Evolutionary conservation across 2,329 filamentous ascomycete genomes (phyloP).

Genomic region (Venturia aucupariae): DNA sequence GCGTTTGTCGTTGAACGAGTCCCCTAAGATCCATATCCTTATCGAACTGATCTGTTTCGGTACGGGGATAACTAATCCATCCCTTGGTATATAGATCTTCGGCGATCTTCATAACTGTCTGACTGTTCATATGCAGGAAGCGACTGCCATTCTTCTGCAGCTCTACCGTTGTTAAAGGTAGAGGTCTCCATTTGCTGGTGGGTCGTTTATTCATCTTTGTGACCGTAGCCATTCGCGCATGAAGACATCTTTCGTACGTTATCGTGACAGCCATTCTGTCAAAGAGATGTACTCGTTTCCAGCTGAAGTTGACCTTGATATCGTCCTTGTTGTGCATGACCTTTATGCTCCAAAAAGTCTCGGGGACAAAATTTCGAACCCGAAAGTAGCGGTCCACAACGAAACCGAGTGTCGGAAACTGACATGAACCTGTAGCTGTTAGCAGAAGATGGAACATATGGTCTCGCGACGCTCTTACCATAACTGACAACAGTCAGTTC

Average conservation of each 20-base stretch:
- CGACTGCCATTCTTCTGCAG: conserved; percentile 90
- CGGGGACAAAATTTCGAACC: conserved; percentile 87
- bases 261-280: conserved; percentile 74
- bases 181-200: conserved; percentile 85
- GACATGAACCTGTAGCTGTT: conserved; percentile 62
- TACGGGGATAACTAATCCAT: conserved; percentile 95
- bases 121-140: conserved; percentile 82
- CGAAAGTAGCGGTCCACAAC: conserved; percentile 94
- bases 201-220: conserved; percentile 82
- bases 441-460: conserved; percentile 18
- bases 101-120: conserved; percentile 77
- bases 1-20: conserved; percentile 75
- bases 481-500: conserved; percentile 62
- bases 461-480: conserved; percentile 42
- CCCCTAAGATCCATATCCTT: conserved; percentile 73
- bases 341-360: conserved; percentile 88
- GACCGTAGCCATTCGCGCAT: conserved; percentile 67
- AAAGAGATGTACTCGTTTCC: conserved; percentile 75
- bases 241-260: conserved; percentile 76
- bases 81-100: conserved; percentile 87
- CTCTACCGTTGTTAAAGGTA: conserved; percentile 92
- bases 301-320: conserved; percentile 74
- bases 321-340: conserved; percentile 68
- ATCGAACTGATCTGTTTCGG: conserved; percentile 94
- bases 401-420: conserved; percentile 94